phyloP scores from a whole-genome alignment of 2,329 filamentous ascomycete species.

The Lasiodiplodia sp. region DNA sequence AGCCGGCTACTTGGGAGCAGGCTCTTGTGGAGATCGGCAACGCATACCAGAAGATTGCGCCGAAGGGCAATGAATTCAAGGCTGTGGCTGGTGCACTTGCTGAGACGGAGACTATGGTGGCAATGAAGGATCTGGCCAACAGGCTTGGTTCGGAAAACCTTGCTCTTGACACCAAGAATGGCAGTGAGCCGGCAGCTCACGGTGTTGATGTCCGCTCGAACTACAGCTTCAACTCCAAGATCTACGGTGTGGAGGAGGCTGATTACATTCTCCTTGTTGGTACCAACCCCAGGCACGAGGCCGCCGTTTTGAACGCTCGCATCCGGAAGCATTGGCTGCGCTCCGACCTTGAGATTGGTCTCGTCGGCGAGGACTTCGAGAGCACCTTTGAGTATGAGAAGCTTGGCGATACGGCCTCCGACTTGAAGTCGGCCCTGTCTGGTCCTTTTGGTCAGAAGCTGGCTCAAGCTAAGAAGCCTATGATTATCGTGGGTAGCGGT shows the following conservation, averaged over 20 bases:
- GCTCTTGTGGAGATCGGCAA: constrained; percentile 85
- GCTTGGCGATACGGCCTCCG: constrained; percentile 77
- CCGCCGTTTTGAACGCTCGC: constrained; percentile 91
- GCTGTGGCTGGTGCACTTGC: constrained; percentile 88
- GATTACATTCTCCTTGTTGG: constrained; percentile 92
- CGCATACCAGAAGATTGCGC: constrained; percentile 79
- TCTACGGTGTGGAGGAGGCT: constrained; percentile 91
- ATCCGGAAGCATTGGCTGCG: constrained; percentile 98
- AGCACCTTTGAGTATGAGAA: constrained; percentile 97
- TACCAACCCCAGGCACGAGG: constrained; percentile 94
- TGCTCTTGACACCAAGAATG: constrained; percentile 86
- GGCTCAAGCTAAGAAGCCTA: constrained; percentile 83
- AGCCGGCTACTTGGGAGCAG: constrained; percentile 94
- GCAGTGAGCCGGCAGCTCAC: constrained; percentile 84
- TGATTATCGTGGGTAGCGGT: constrained; percentile 95
- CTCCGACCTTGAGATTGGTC: constrained; percentile 89
- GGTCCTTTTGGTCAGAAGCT: constrained; percentile 95
- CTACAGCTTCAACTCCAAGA: constrained; percentile 96
- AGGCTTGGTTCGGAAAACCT: constrained; percentile 96
- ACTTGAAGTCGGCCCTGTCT: constrained; percentile 83
- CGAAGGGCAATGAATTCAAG: constrained; percentile 95
- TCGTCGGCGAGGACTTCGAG: constrained; percentile 89
- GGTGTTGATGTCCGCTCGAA: constrained; percentile 93
- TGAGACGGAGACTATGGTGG: constrained; percentile 92
- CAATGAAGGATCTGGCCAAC: constrained; percentile 97